Evolutionary conservation across 2,329 filamentous ascomycete species (phyloP).

Genomic region (Alternaria triticimaculans): DNA sequence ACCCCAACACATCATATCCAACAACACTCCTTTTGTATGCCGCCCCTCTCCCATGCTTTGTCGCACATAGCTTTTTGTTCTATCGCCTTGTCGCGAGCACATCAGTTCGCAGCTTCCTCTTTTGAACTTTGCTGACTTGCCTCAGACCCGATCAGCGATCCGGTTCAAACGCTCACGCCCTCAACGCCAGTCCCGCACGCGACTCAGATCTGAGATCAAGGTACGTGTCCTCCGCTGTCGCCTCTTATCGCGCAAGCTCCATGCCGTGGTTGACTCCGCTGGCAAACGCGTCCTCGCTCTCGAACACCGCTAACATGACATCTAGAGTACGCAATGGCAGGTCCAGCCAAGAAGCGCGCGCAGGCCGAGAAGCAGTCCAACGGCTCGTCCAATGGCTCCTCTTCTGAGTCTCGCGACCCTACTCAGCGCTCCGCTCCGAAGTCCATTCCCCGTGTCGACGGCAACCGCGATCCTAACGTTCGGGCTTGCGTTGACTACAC

Average conservation of each 20-base stretch:
- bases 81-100: conserved; percentile 3
- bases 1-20: conserved; percentile 3
- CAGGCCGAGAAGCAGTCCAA: conserved; percentile 36
- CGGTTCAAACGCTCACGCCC: conserved; percentile 10
- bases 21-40: conserved; percentile 5
- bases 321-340: conserved; percentile 45
- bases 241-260: background rate
- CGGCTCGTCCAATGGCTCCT: conserved; percentile 35
- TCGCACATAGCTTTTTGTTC: background rate
- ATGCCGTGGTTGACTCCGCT: background rate
- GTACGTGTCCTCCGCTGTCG: conserved; percentile 12
- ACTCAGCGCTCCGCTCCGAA: conserved; percentile 37
- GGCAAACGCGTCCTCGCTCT: conserved; percentile 1
- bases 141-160: conserved; percentile 16
- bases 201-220: conserved; percentile 17
- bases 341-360: conserved; percentile 44
- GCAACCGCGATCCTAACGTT: conserved; percentile 41
- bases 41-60: background rate
- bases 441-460: conserved; percentile 42
- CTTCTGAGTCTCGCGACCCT: conserved; percentile 30
- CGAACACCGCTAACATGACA: conserved; percentile 24
- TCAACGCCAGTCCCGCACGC: conserved; percentile 2
- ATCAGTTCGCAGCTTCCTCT: conserved; percentile 10
- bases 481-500: conserved; percentile 31
- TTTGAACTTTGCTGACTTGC: conserved; percentile 20